Evolutionary conservation across 495 filamentous ascomycete genomes (phyloP), one percentile per base, ranked within the genome.

Genomic region (Lophium mytilinum): DNA sequence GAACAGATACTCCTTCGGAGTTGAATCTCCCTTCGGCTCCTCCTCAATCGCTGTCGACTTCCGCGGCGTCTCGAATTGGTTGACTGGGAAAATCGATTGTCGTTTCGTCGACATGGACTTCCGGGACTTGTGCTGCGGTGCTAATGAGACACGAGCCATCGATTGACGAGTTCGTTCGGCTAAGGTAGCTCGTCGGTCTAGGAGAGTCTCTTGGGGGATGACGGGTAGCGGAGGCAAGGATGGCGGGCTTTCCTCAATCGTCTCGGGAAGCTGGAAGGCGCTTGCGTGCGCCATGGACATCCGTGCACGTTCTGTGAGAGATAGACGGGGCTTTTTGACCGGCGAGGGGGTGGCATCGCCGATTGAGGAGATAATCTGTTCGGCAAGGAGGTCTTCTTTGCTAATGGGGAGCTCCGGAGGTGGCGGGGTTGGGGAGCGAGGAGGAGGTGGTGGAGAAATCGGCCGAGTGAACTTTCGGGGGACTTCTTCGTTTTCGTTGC

Each of bases 101-200:
- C 62, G 57, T n/a, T 15, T 52, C n/a, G 33, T 8, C 33, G 33
- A 21, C 37, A 59, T 9, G 53, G 60, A 17, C 56, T 56, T 50
- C 60, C 66, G 36, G 55, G 50, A 17, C 33, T 58, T 33, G 4
- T 48, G 46, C 34, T n/a, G 15, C 7, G 43, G 18, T 3, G 41
- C 48, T 21, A 17, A 47, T 11, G 52, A 57, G 14, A 34, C 49
- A 7, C 34, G 59, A 10, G 40, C 46, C 84, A 95, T 92, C 62
- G 85, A 90, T 61, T 83, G 81, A n/a, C 88, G 78, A 1, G 90
- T 95, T 37, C 90, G 84, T 52, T 90, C 82, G 34, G 83, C 73
- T 14, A 95, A 78, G 10, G 70, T 47, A 14, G 50, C 49, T 18
- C 41, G 52, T 12, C 50, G 57, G 53, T 57, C 52, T 21, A 54